Percentiles rank a stretch among this genome's conserved stretches.
phyloP scores from a whole-genome alignment of 2,329 filamentous ascomycete species.

The Alternaria sp. region DNA sequence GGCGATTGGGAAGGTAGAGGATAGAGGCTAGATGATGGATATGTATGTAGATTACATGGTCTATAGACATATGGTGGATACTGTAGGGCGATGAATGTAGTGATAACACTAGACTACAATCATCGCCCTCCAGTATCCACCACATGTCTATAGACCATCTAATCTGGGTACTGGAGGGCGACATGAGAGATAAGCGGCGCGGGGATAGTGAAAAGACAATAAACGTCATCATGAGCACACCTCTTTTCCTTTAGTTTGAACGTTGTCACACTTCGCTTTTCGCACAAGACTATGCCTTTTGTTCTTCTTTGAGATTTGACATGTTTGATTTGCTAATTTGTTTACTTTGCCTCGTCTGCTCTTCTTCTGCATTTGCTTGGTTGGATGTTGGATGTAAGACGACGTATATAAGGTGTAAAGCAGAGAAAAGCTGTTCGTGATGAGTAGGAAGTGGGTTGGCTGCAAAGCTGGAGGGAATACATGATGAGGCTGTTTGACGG shows the following conservation, averaged over 20 bases:
- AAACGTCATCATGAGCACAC: background rate
- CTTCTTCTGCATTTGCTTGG: background rate
- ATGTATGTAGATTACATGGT: background rate
- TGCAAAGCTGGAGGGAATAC: background rate
- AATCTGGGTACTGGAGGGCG: background rate
- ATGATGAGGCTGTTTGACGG: background rate
- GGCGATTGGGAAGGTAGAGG: background rate
- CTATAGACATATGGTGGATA: background rate
- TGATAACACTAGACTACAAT: too few relatives aligned
- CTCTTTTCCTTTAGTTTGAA: background rate
- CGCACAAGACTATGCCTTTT: background rate
- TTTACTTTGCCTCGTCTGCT: background rate
- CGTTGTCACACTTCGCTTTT: background rate
- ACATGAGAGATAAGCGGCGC: background rate
- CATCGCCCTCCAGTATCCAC: background rate
- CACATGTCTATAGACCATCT: background rate
- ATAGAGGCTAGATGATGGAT: background rate
- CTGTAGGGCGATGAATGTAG: background rate
- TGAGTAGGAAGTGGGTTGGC: background rate
- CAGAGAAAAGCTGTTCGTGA: background rate
- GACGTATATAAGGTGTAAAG: background rate
- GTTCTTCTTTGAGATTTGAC: background rate
- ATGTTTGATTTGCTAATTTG: background rate
- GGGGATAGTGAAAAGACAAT: background rate
- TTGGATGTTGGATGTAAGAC: background rate